Base-by-base conservation (phyloP, 1,284 basidiomycete genomes). In the Trichosporon faecale region DNA sequence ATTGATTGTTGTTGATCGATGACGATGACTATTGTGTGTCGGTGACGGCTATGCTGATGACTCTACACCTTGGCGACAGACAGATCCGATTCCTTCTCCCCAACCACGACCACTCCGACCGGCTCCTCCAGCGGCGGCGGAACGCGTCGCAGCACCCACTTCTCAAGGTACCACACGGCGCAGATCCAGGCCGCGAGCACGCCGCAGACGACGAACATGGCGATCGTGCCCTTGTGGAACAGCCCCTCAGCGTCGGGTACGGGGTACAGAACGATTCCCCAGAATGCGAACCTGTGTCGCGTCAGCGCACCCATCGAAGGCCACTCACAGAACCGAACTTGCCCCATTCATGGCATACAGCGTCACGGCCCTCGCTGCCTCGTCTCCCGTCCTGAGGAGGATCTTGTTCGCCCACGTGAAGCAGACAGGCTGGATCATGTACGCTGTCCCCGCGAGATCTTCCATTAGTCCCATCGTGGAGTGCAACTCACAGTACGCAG, bases 151-250 rank as follows among this genome's bases (percentile, higher is more conserved):
- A 35, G 14, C n/a, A 68, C 31, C 29, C 23, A 44, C 44, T 23
- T 46, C 67, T 68, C 67, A 3, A 65, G 21, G 18, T 21, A 57
- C 33, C 33, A 31, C 31, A 65, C 67, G 49, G 44, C 14, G 18
- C 12, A 31, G 33, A 68, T 44, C 49, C 67, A 65, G 9, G 8
- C 31, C 0, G 63, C 67, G 33, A 92, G 83, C 0, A 89, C 85
- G 0, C 94, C 96, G 76, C 98, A 94, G 35, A 98, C 85, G 66
- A 90, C 89, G 71, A 89, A 88, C 81, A 94, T 95, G 67, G 91
- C 81, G 29, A 94, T 85, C 33, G 95, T 75, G 9, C 89, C 86
- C 1, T 85, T 75, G 16, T 68, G 60, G 61, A 64, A 68, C 11
- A 14, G 61, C 8, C 14, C 2, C n/a, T 44, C 60, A 0, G 66